These are phyloP conservation scores for Tillandsia fasciculata DNA, from an alignment of 176 grass and related monocot species.

Conservation along the genomic window DNA sequence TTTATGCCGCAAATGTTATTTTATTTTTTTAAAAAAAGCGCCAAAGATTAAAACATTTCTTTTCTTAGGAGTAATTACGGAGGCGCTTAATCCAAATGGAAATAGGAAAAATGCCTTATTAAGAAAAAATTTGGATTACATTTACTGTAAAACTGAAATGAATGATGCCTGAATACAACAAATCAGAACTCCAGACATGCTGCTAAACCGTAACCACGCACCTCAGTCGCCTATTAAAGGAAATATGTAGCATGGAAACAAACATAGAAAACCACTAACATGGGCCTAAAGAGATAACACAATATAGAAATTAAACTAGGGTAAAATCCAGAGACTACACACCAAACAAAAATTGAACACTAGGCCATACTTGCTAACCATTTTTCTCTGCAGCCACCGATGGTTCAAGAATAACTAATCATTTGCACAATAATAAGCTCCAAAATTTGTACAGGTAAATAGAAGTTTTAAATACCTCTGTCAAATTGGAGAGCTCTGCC, in stretches of 20 bases:
- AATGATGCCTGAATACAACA: conserved; percentile 12
- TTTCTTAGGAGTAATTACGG: neutral
- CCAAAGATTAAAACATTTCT: neutral
- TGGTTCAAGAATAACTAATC: no score
- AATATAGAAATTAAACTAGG: neutral
- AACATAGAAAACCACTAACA: neutral
- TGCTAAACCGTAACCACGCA: conserved; percentile 11
- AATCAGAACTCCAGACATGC: conserved; percentile 20
- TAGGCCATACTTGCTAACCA: no score
- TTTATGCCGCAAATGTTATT: no score
- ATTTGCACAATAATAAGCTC: neutral
- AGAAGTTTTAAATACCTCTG: conserved; percentile 44
- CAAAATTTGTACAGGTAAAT: neutral
- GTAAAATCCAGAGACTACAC: no score
- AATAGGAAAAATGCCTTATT: neutral
- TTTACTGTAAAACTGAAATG: conserved; percentile 2
- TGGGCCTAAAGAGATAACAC: neutral
- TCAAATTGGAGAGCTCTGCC: conserved; percentile 36
- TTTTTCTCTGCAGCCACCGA: no score
- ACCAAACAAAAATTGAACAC: no score
- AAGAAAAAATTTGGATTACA: neutral
- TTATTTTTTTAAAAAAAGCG: no score
- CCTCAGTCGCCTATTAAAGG: neutral
- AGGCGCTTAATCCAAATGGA: neutral
- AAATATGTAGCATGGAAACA: neutral